These are phyloP conservation scores for Hydrangea macrophylla DNA, from an alignment of 148 eudicot species.

Conservation along the genomic window DNA sequence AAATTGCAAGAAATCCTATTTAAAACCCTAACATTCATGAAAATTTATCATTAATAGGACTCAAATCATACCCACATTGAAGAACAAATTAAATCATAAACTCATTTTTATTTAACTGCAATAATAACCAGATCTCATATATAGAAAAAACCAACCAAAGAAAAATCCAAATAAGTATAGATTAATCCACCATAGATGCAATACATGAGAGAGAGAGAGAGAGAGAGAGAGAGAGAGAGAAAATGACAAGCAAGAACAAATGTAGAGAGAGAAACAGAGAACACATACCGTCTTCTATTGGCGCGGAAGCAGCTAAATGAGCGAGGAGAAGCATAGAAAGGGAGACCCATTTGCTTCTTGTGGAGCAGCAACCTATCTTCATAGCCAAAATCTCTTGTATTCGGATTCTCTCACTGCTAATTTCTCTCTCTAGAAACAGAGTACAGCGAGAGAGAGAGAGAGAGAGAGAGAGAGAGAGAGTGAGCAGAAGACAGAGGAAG, in stretches of 20 bases:
- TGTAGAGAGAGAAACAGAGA: slow-evolving; percentile 10
- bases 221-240: not conserved
- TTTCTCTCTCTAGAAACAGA: slow-evolving; percentile 4
- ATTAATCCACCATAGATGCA: not conserved
- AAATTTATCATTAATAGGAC: too few species aligned
- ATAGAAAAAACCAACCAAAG: not conserved
- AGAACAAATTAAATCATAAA: not conserved
- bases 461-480: not conserved
- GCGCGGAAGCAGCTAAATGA: slow-evolving; percentile 15
- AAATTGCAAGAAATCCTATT: too few species aligned
- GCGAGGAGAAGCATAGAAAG: slow-evolving; percentile 20
- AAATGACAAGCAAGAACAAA: not conserved
- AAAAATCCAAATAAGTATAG: not conserved
- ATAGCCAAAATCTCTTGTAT: not conserved
- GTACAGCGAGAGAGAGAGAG: not conserved
- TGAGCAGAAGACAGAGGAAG: slow-evolving; percentile 4
- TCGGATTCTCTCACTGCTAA: not conserved
- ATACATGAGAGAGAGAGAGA: not conserved
- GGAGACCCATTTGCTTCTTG: slow-evolving; percentile 24
- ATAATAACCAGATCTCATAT: not conserved
- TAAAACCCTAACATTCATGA: too few species aligned
- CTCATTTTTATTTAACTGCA: not conserved
- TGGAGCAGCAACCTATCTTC: slow-evolving; percentile 27
- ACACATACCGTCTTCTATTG: slow-evolving; percentile 32
- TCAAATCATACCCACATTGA: not conserved